Conservation (phyloP, 208 protist genomes). For the Zelonia costaricensis region DNA sequence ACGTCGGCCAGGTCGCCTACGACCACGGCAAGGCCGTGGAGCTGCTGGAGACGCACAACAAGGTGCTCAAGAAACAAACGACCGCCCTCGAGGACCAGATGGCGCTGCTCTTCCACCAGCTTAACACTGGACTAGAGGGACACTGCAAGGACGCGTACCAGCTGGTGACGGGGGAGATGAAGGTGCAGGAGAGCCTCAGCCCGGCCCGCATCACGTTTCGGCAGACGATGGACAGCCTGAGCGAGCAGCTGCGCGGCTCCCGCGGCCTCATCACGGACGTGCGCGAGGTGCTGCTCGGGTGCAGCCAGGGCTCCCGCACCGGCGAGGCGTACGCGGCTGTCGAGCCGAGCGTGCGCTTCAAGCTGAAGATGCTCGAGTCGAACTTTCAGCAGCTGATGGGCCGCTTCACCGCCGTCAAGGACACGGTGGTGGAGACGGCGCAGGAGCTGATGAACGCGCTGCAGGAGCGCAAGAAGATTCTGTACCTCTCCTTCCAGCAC, state of each 20-base stretch:
- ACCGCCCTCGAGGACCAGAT: conserved; percentile 91
- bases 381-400: conserved; percentile 89
- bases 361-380: conserved; percentile 88
- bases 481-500: conserved; percentile 92
- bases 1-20: conserved; percentile 72
- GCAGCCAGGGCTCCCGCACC: conserved; percentile 37
- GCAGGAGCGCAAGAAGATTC: conserved; percentile 88
- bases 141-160: conserved; percentile 80
- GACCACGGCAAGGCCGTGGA: conserved; percentile 85
- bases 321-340: conserved; percentile 78
- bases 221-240: conserved; percentile 91
- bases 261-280: conserved; percentile 80
- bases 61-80: conserved; percentile 78
- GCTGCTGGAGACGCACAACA: conserved; percentile 84
- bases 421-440: conserved; percentile 82
- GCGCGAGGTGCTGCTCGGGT: conserved; percentile 59
- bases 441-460: conserved; percentile 87
- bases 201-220: conserved; percentile 77
- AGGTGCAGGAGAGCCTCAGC: conserved; percentile 80
- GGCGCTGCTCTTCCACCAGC: conserved; percentile 88
- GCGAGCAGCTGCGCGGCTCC: conserved; percentile 77
- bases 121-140: conserved; percentile 78
- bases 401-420: conserved; percentile 86
- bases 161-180: conserved; percentile 71
- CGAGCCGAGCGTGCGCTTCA: conserved; percentile 87